Base-by-base conservation (phyloP, 331 rosid genomes). In the Rhamnella rubrinervis region DNA sequence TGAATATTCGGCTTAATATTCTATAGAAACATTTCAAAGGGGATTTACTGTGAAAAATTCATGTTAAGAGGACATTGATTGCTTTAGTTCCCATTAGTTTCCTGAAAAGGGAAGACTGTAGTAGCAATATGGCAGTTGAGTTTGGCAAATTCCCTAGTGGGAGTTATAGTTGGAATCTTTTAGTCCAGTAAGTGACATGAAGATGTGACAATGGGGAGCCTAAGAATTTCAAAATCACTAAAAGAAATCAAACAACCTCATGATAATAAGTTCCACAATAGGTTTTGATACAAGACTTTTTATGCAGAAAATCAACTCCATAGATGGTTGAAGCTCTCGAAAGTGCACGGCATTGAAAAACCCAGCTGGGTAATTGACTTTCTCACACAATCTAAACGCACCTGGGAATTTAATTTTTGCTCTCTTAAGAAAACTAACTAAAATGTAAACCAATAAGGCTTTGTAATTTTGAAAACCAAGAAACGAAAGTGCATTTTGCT, bases 361-460 rank as follows among this genome's bases (percentile, higher is more conserved):
- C 50, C 26, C 20, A 23, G 65, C 23, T 18, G 66, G 81, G 84
- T 53, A 72, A 70, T 81, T 83, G 85, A 81, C 85, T 78, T 61
- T 51, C 41, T 47, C 26, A 53, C 2, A 44, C 9, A 8, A 26
- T 41, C n/a, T n/a, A n/a, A n/a, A n/a, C n/a, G n/a, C n/a, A n/a
- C n/a, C n/a, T n/a, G n/a, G n/a, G n/a, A n/a, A n/a, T n/a, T n/a
- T n/a, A n/a, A n/a, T n/a, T n/a, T n/a, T n/a, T n/a, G n/a, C n/a
- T n/a, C n/a, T n/a, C 13, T 55, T 7, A 40, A 18, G 20, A 41
- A 63, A 63, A 39, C 31, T 41, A 8, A 4, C n/a, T 14, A 15
- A 5, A 8, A 8, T 12, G 20, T 14, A 15, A 5, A 8, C 37
- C 55, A 44, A 14, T 21, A 63, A 39, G 55, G 10, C 14, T 62